Percentiles rank a stretch among this genome's conserved stretches.
Evolutionary conservation across 768 basidiomycete genomes (phyloP).

Genomic region (Cyclocybe aegerita): DNA sequence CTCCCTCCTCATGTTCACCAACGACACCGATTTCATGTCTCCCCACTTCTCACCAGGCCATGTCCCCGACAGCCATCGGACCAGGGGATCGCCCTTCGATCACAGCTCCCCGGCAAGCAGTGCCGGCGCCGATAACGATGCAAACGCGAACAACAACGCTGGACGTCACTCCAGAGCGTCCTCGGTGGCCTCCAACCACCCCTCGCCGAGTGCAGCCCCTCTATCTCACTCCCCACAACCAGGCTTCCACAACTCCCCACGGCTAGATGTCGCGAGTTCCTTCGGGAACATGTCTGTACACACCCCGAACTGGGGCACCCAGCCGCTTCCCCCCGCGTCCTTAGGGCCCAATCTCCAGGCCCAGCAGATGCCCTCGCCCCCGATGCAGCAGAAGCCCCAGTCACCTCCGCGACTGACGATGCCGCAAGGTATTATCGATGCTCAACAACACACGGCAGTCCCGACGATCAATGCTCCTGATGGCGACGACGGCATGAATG

Average conservation of each 20-base stretch:
- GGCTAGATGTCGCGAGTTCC: constrained; percentile 54
- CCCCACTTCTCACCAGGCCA: constrained; percentile 22
- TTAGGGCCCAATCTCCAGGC: background rate
- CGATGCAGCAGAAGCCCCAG: constrained; percentile 46
- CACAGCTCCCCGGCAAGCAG: constrained; percentile 67
- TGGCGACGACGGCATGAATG: constrained; percentile 24
- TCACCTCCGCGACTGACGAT: constrained; percentile 60
- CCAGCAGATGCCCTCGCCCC: constrained; percentile 16
- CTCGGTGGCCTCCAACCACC: constrained; percentile 61
- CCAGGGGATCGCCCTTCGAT: constrained; percentile 45
- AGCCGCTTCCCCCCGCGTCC: constrained; percentile 39
- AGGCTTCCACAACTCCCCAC: constrained; percentile 48
- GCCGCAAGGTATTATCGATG: constrained; percentile 32
- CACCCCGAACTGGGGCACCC: constrained; percentile 58
- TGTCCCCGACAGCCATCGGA: constrained; percentile 18
- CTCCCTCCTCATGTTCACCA: constrained; percentile 56
- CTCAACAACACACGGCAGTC: constrained; percentile 17
- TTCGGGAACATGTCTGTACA: constrained; percentile 66
- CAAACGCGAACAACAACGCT: constrained; percentile 21
- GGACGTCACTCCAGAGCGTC: constrained; percentile 55
- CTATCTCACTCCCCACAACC: constrained; percentile 24
- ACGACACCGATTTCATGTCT: constrained; percentile 20
- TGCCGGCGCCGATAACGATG: constrained; percentile 40
- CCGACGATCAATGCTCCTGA: constrained; percentile 44
- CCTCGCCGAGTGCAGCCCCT: constrained; percentile 22